These are phyloP conservation scores for Alternaria alternata DNA, from an alignment of 2,329 filamentous ascomycete species.

Conservation along the genomic window DNA sequence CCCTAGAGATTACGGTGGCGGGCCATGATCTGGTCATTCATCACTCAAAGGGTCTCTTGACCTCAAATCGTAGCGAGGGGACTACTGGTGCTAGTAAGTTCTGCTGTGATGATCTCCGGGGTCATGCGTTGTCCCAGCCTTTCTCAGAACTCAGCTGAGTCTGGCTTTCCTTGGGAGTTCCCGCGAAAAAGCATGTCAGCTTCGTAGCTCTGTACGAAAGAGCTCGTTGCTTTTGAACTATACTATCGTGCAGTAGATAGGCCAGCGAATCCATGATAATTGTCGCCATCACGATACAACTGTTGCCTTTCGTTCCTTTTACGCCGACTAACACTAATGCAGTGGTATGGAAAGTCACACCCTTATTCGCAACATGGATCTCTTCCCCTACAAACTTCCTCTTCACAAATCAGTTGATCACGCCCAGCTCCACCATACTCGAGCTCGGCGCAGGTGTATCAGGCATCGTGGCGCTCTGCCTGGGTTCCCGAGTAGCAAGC, in stretches of 20 bases:
- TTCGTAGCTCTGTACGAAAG: background rate
- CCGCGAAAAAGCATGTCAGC: background rate
- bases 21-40: slow-evolving; percentile 76
- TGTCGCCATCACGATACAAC: background rate
- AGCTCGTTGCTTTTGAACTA: background rate
- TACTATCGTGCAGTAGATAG: background rate
- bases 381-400: slow-evolving; percentile 69
- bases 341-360: slow-evolving; percentile 94
- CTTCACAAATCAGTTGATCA: slow-evolving; percentile 63
- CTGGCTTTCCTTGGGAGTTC: slow-evolving; percentile 34
- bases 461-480: slow-evolving; percentile 75
- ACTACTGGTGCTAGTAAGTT: slow-evolving; percentile 73
- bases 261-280: background rate
- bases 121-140: slow-evolving; percentile 17
- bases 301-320: background rate
- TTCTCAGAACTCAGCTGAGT: slow-evolving; percentile 19
- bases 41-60: slow-evolving; percentile 84
- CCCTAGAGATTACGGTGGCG: slow-evolving; percentile 72
- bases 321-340: slow-evolving; percentile 5
- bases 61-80: slow-evolving; percentile 75
- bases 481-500: slow-evolving; percentile 67
- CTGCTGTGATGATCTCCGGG: slow-evolving; percentile 23
- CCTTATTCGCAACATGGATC: slow-evolving; percentile 83
- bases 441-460: slow-evolving; percentile 92
- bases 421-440: slow-evolving; percentile 66